These are phyloP conservation scores for Lentinus brumalis DNA, from an alignment of 768 basidiomycete genomes.

Conservation along the genomic window DNA sequence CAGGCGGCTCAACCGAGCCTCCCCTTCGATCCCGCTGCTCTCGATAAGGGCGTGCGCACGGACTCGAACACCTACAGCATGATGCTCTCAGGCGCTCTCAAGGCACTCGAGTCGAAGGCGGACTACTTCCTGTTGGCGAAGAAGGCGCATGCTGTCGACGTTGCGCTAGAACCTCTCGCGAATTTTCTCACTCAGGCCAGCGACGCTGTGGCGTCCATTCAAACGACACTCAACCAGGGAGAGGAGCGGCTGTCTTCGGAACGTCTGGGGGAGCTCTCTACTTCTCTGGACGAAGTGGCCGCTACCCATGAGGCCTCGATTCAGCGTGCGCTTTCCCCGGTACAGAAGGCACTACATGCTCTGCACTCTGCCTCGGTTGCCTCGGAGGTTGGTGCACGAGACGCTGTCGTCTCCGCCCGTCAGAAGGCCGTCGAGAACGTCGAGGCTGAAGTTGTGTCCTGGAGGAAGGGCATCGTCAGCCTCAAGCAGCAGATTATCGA, in stretches of 20 bases:
- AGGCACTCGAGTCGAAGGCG: conserved; percentile 49
- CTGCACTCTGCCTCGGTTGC: conserved; percentile 54
- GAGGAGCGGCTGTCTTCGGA: conserved; percentile 31
- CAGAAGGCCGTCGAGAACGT: conserved; percentile 52
- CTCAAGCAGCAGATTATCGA: conserved; percentile 40
- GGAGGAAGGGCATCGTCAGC: conserved; percentile 41
- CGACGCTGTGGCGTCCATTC: conserved; percentile 42
- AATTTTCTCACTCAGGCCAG: conserved; percentile 37
- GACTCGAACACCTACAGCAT: conserved; percentile 73
- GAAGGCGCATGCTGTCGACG: conserved; percentile 57
- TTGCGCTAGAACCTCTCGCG: conserved; percentile 38
- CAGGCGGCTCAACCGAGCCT: conserved; percentile 39
- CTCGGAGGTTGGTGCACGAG: conserved; percentile 47
- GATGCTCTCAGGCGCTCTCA: conserved; percentile 56
- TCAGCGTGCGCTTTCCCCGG: conserved; percentile 50
- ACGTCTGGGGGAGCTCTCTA: conserved; percentile 40
- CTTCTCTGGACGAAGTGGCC: conserved; percentile 38
- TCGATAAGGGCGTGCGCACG: conserved; percentile 69
- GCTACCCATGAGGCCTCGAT: conserved; percentile 40
- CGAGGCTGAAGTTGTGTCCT: conserved; percentile 49
- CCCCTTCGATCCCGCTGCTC: conserved; percentile 55
- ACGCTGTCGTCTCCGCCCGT: conserved; percentile 51
- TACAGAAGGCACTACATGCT: conserved; percentile 54
- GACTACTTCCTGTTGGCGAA: conserved; percentile 53
- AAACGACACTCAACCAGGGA: conserved; percentile 35